Evolutionary conservation across 2,329 filamentous ascomycete genomes (phyloP), one percentile per base, ranked within the genome.

Genomic region (Cercospora berteroae): DNA sequence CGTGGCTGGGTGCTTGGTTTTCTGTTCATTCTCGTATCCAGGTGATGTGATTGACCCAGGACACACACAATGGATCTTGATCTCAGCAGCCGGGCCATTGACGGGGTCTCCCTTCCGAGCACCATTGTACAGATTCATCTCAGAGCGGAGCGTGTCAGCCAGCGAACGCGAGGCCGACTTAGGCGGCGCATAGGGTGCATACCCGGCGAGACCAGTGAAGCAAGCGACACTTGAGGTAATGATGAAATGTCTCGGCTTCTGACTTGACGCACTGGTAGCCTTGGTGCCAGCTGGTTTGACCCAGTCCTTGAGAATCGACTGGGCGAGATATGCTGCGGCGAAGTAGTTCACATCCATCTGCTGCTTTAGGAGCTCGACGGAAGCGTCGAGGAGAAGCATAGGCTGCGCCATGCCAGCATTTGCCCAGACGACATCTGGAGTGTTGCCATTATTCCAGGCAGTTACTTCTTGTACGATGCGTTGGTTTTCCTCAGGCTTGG

Each of bases 281-380:
- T 71, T 67, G 39, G 83, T 75, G 8, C 82, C 9, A 72, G 73
- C 76, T 13, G 78, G 81, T 58, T 74, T 79, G 55, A 93, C 86
- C 94, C 94, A 97, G 68, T 87, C 85, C 61, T 85, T 86, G 69
- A 97, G 81, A 18, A 90, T 88, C 20, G 92, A 89, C 77, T 96
- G 93, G 42, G 93, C 90, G 81, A 96, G 91, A 78, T 96, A 95
- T 48, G 90, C 90, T 31, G 89, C 88, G 59, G 92, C 91, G 85
- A 90, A 97, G 82, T 92, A 98, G 81, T 97, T 94, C 73, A 94
- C 87, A 76, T 97, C 92, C 92, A 97, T 97, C 78, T 96, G 92
- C 71, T 85, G 83, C 50, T 90, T 86, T 71, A 93, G 82, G 10
- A 85, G 86, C 7, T 88, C 81, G 62, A 92, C 82, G 8, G 90